A percentile compares a stretch with the other conserved stretches of the same genome.
Evolutionary conservation across 2,329 filamentous ascomycete species (phyloP).

Genomic region (Talaromyces rugulosus): DNA sequence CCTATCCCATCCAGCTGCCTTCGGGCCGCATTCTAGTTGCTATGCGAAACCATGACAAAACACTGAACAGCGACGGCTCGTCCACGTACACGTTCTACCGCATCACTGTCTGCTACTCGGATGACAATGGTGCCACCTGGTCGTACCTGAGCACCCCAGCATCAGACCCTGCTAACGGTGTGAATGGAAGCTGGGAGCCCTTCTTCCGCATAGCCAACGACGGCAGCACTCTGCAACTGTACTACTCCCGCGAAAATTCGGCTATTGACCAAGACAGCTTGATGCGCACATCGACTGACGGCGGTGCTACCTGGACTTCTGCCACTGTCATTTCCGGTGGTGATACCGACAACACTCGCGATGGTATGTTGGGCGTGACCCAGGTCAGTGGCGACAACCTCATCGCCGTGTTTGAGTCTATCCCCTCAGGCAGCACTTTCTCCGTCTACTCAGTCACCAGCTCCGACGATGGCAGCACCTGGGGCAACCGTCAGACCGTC

Average conservation of each 20-base stretch:
- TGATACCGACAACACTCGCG: not conserved
- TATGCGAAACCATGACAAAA: conserved; percentile 6
- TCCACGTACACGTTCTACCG: conserved; percentile 8
- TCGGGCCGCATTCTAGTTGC: conserved; percentile 8
- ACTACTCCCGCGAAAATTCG: conserved; percentile 10
- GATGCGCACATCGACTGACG: conserved; percentile 9
- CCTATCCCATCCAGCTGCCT: conserved; percentile 7
- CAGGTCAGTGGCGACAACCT: conserved; percentile 1
- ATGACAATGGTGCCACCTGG: conserved; percentile 10
- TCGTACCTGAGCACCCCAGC: conserved; percentile 6
- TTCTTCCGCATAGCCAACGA: conserved; percentile 10
- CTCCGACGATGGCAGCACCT: conserved; percentile 5
- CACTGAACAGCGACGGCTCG: not conserved
- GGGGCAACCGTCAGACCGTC: conserved; percentile 5
- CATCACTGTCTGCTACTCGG: conserved; percentile 11
- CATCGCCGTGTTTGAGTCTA: conserved; percentile 8
- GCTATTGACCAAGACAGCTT: conserved; percentile 9
- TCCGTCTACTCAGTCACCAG: conserved; percentile 8
- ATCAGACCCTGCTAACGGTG: not conserved
- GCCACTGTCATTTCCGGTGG: conserved; percentile 4
- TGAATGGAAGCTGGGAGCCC: conserved; percentile 9
- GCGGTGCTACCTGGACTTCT: conserved; percentile 6
- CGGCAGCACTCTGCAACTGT: conserved; percentile 4
- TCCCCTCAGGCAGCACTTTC: conserved; percentile 1
- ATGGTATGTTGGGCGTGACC: conserved; percentile 11